These are phyloP conservation scores for Leccinum arenicola DNA, from an alignment of 768 basidiomycete species.

Conservation along the genomic window DNA sequence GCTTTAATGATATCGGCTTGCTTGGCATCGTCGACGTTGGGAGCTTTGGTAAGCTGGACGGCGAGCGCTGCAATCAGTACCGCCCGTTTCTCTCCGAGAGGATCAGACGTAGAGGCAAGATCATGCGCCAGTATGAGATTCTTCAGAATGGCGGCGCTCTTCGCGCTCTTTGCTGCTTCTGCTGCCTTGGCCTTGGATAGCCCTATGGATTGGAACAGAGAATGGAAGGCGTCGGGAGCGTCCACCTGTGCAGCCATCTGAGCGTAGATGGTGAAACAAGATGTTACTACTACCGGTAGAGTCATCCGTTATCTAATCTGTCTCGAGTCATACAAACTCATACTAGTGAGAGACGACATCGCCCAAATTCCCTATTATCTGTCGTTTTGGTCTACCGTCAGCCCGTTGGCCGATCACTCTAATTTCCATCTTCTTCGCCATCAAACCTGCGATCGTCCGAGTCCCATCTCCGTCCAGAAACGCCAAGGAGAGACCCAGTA, in stretches of 20 bases:
- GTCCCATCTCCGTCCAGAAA: conserved; percentile 21
- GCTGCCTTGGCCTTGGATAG: conserved; percentile 73
- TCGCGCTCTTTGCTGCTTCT: conserved; percentile 79
- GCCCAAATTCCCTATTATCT: conserved; percentile 19
- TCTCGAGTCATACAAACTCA: background rate
- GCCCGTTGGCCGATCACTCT: conserved; percentile 19
- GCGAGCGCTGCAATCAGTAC: conserved; percentile 67
- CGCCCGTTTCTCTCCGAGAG: conserved; percentile 78
- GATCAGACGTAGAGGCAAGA: conserved; percentile 34
- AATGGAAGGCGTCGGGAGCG: conserved; percentile 6
- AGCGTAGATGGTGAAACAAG: background rate
- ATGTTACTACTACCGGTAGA: background rate
- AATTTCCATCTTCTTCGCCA: conserved; percentile 21
- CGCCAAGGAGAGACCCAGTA: conserved; percentile 19
- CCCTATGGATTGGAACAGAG: conserved; percentile 74
- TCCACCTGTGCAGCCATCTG: conserved; percentile 18
- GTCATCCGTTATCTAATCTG: conserved; percentile 27
- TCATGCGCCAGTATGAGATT: conserved; percentile 61
- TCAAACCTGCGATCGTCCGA: background rate
- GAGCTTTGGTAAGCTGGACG: conserved; percentile 54
- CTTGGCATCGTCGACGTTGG: conserved; percentile 47
- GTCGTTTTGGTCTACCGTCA: conserved; percentile 25
- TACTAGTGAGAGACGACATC: conserved; percentile 26
- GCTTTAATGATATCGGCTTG: conserved; percentile 61
- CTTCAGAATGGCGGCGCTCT: conserved; percentile 67